Percentiles rank a stretch among this genome's conserved stretches.
Evolutionary conservation across 2,329 filamentous ascomycete genomes (phyloP).

Genomic region (Xylaria sp.): DNA sequence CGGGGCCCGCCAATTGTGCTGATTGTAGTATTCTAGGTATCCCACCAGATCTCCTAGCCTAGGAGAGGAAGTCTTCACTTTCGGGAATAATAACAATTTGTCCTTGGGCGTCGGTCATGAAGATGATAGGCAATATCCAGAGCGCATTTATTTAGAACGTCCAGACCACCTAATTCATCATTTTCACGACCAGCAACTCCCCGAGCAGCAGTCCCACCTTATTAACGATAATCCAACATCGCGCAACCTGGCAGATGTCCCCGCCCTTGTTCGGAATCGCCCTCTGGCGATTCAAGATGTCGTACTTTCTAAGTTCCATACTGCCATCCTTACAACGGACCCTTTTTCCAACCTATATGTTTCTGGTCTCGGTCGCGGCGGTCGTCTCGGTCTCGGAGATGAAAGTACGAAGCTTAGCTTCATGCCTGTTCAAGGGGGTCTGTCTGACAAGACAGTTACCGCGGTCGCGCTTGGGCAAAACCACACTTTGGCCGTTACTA

Average conservation of each 20-base stretch:
- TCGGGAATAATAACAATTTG: constrained; percentile 96
- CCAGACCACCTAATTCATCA: constrained; percentile 80
- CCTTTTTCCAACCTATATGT: constrained; percentile 91
- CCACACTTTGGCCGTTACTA: constrained; percentile 86
- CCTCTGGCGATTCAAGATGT: constrained; percentile 84
- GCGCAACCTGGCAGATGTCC: constrained; percentile 65
- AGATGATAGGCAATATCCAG: constrained; percentile 93
- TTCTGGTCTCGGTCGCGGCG: constrained; percentile 91
- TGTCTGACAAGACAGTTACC: constrained; percentile 78
- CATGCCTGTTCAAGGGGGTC: constrained; percentile 79
- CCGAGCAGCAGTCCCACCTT: constrained; percentile 53
- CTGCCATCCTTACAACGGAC: constrained; percentile 87
- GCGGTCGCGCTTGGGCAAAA: constrained; percentile 91
- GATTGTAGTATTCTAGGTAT: constrained; percentile 43
- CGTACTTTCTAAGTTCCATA: constrained; percentile 90
- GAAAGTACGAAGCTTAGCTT: constrained; percentile 91
- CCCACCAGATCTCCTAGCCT: constrained; percentile 41
- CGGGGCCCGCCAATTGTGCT: constrained; percentile 18
- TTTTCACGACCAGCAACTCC: constrained; percentile 76
- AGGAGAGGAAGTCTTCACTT: constrained; percentile 90
- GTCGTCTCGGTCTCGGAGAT: constrained; percentile 87
- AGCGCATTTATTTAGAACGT: constrained; percentile 80
- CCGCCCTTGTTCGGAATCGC: constrained; percentile 75
- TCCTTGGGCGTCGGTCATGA: constrained; percentile 95
- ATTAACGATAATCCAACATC: constrained; percentile 49